Base-by-base conservation (phyloP, 2,329 filamentous ascomycete genomes). In the Hypoxylon sp. region DNA sequence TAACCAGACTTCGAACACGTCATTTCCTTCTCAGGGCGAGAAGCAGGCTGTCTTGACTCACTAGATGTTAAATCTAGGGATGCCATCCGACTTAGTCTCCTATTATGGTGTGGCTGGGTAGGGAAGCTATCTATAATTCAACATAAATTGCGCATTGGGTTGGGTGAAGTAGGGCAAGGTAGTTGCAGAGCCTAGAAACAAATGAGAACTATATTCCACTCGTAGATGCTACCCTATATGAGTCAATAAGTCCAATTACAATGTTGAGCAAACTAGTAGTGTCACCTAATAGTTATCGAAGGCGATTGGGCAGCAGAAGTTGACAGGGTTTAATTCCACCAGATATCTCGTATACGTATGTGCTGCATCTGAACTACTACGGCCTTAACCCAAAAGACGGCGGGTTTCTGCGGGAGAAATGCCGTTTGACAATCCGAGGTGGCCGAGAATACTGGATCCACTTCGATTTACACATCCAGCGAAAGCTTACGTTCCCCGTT, bases 1-100 rank as follows among this genome's bases (percentile, higher is more conserved):
- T 4, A 67, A 67, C 14, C 32, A 67, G 44, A 67, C 64, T n/a
- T 11, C 55, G 4, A 51, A 64, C 32, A 64, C 64, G 8, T 24
- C 33, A 0, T 64, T 67, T n/a, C 55, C 64, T 44, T 51, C 55
- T 9, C 32, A 36, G 11, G 45, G 42, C 12, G 36, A 60, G 12
- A 33, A 40, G 12, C 52, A 64, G 38, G 26, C 38, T 46, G 44
- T 67, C 32, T 30, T 61, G 2, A 11, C 22, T 22, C 33, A 54
- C 5, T 48, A 56, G 16, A 20, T 24, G 20, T 20, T 20, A 11
- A 20, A 9, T 38, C 12, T 14, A 38, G 20, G 7, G 30, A n/a
- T 26, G 6, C 20, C 20, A 12, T 54, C n/a, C 24, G 14, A 9
- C 16, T 5, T 5, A 4, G 12, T 38, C 12, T 32, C 16, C 5